These are phyloP conservation scores for Bimuria novae-zelandiae DNA, from an alignment of 2,329 filamentous ascomycete species.

Conservation along the genomic window DNA sequence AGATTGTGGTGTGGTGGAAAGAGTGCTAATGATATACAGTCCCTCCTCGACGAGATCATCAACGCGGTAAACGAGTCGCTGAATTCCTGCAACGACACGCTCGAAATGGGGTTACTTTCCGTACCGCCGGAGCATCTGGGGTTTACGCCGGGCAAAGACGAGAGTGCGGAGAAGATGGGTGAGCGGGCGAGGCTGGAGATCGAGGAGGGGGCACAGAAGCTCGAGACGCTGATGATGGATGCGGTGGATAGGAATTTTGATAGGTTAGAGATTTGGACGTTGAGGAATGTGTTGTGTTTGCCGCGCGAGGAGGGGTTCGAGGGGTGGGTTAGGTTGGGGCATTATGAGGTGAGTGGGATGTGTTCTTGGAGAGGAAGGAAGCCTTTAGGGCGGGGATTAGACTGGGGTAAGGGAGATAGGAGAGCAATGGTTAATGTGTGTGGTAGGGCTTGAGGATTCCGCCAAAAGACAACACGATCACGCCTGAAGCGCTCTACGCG, in stretches of 20 bases:
- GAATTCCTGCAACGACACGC: constrained; percentile 83
- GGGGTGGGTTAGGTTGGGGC: constrained; percentile 77
- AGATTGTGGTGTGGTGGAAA: no score
- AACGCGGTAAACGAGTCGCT: constrained; percentile 94
- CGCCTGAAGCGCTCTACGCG: constrained; percentile 69
- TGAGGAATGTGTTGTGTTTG: constrained; percentile 70
- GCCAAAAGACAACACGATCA: constrained; percentile 52
- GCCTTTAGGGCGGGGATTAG: no score
- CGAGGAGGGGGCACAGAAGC: constrained; percentile 70
- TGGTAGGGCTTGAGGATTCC: constrained; percentile 35
- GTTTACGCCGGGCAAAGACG: constrained; percentile 61
- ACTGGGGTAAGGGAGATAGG: no score
- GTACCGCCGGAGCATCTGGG: constrained; percentile 77
- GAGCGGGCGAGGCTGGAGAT: constrained; percentile 69
- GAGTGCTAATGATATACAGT: no score
- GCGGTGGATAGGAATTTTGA: constrained; percentile 58
- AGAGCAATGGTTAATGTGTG: no score
- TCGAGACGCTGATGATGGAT: constrained; percentile 56
- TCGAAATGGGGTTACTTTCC: constrained; percentile 79
- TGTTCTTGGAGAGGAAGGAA: no score
- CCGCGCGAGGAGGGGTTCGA: constrained; percentile 58
- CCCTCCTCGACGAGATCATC: constrained; percentile 96
- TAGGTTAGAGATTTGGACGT: constrained; percentile 72
- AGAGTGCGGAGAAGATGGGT: constrained; percentile 51
- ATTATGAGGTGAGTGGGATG: constrained; percentile 83